phyloP scores from a whole-genome alignment of 2,329 filamentous ascomycete genomes.

The Cladosporium halotolerans region DNA sequence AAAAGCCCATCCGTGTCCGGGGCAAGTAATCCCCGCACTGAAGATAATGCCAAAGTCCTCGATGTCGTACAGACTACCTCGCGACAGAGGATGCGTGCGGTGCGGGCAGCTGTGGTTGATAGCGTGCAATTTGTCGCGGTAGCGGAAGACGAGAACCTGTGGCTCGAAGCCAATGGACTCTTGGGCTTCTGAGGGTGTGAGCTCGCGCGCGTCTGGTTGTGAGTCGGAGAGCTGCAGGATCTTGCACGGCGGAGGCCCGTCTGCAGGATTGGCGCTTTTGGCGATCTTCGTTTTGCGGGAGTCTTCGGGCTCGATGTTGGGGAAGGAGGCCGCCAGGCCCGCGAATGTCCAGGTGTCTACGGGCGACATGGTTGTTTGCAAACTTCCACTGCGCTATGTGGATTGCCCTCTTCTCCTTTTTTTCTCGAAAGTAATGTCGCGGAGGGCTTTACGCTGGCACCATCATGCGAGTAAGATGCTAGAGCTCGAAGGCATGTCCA shows the following conservation, averaged over 20 bases:
- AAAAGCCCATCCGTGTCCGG: constrained; percentile 67
- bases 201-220: constrained; percentile 26
- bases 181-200: constrained; percentile 35
- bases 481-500: too few species aligned
- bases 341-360: constrained; percentile 46
- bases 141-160: constrained; percentile 61
- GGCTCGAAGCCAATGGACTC: constrained; percentile 36
- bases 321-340: constrained; percentile 51
- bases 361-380: not conserved
- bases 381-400: too few species aligned
- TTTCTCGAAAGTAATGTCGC: too few species aligned
- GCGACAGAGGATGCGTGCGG: constrained; percentile 58
- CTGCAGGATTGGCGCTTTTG: constrained; percentile 31
- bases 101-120: constrained; percentile 69
- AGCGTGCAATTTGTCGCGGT: constrained; percentile 59
- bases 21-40: constrained; percentile 58
- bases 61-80: constrained; percentile 60
- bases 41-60: constrained; percentile 63
- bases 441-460: too few species aligned
- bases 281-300: constrained; percentile 36
- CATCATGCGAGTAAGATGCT: too few species aligned
- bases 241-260: constrained; percentile 42
- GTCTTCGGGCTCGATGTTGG: constrained; percentile 45
- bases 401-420: too few species aligned
- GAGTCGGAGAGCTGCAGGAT: constrained; percentile 39